These are phyloP conservation scores for Chytriomyces sp. DNA, from an alignment of 192 early-diverging fungal genomes.

Conservation along the genomic window DNA sequence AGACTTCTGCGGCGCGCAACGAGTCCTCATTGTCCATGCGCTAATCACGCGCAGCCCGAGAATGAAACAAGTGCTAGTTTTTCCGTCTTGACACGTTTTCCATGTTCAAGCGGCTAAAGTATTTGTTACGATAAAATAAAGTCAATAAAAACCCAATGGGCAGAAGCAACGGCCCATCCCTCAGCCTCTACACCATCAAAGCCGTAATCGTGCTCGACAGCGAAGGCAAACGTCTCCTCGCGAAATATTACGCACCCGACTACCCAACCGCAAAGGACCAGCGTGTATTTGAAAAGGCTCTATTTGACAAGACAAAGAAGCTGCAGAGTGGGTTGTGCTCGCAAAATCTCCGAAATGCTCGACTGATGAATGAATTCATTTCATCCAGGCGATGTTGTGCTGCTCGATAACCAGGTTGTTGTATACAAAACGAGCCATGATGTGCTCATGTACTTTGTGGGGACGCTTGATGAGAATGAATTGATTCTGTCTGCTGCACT, in stretches of 20 bases:
- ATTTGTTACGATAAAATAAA: too few species aligned
- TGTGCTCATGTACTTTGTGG: constrained; percentile 90
- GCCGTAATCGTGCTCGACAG: constrained; percentile 90
- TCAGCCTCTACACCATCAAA: constrained; percentile 84
- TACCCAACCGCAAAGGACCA: constrained; percentile 81
- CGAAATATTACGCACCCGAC: constrained; percentile 85
- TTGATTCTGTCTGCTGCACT: constrained; percentile 80
- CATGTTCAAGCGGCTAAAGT: too few species aligned
- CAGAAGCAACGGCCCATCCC: constrained; percentile 54
- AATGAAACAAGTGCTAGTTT: background rate
- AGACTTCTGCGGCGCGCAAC: too few species aligned
- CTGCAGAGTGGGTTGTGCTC: constrained; percentile 58
- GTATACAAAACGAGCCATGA: constrained; percentile 86
- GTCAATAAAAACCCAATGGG: constrained; percentile 8
- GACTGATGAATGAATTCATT: background rate
- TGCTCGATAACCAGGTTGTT: constrained; percentile 92
- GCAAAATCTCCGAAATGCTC: background rate
- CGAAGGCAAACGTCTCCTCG: constrained; percentile 88
- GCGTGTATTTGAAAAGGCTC: constrained; percentile 86
- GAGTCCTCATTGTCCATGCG: too few species aligned
- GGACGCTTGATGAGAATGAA: constrained; percentile 92
- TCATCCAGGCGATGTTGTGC: constrained; percentile 80
- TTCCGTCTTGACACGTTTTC: background rate
- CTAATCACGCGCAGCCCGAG: too few species aligned
- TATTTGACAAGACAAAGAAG: constrained; percentile 92